Evolutionary conservation across 2,329 filamentous ascomycete species (phyloP).

Genomic region (Aspergillus terreus): DNA sequence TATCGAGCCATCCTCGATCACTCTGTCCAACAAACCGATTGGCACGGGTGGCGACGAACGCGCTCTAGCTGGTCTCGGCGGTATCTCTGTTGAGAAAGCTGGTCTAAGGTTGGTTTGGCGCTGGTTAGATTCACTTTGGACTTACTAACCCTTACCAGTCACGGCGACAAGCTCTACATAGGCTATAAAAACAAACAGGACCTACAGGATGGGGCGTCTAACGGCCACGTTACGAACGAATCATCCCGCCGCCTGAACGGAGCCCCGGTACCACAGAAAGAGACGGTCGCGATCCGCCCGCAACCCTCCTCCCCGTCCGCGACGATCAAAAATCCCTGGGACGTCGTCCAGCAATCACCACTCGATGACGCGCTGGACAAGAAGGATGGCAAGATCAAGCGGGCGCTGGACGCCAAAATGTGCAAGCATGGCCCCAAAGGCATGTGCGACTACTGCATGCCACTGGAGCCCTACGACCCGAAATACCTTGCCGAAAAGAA

Average conservation of each 20-base stretch:
- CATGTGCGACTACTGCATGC: slow-evolving; percentile 99
- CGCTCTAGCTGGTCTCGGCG: slow-evolving; percentile 48
- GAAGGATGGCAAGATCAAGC: slow-evolving; percentile 81
- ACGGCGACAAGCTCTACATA: slow-evolving; percentile 89
- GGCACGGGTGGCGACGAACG: slow-evolving; percentile 54
- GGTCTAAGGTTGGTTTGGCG: slow-evolving; percentile 49
- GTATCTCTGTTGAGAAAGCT: slow-evolving; percentile 55
- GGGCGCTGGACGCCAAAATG: slow-evolving; percentile 74
- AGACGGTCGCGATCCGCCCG: slow-evolving; percentile 63
- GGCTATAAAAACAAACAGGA: slow-evolving; percentile 64
- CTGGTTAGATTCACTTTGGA: no score
- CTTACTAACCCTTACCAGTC: slow-evolving; percentile 47
- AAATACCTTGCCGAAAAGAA: slow-evolving; percentile 90
- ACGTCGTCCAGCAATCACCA: slow-evolving; percentile 79
- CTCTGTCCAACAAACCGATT: slow-evolving; percentile 58
- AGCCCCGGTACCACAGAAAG: slow-evolving; percentile 35
- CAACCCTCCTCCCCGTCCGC: slow-evolving; percentile 54
- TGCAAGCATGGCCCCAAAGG: slow-evolving; percentile 94
- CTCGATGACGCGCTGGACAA: slow-evolving; percentile 85
- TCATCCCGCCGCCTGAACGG: slow-evolving; percentile 36
- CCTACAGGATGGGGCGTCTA: slow-evolving; percentile 46
- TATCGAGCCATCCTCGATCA: slow-evolving; percentile 52
- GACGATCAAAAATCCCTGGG: slow-evolving; percentile 85
- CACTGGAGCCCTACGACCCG: slow-evolving; percentile 87
- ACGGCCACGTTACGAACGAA: slow-evolving; percentile 21